phyloP scores from a whole-genome alignment of 2,329 filamentous ascomycete species.

The Dothistroma pini region DNA sequence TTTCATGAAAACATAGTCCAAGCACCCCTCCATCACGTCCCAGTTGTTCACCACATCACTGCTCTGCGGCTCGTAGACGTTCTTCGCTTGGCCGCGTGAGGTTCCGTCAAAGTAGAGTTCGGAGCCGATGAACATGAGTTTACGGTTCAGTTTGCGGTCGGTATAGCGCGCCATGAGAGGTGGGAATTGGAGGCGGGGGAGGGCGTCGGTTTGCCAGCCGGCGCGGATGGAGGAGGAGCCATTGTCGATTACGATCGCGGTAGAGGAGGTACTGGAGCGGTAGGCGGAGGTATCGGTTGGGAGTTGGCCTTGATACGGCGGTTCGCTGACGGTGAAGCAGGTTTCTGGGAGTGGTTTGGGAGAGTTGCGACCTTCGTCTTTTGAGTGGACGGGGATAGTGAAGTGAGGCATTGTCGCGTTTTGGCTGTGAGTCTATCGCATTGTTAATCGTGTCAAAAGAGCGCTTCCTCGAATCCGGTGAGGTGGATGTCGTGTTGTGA shows the following conservation, averaged over 20 bases:
- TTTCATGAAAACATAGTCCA: conserved; percentile 95
- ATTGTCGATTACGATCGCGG: conserved; percentile 97
- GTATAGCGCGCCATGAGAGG: conserved; percentile 94
- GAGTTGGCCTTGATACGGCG: conserved; percentile 58
- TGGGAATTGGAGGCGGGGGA: conserved; percentile 74
- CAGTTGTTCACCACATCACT: conserved; percentile 87
- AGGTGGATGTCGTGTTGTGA: not conserved
- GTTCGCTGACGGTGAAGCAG: conserved; percentile 54
- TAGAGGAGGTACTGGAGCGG: conserved; percentile 57
- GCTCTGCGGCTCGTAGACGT: conserved; percentile 84
- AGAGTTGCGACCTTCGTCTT: conserved; percentile 36
- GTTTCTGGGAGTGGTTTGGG: conserved; percentile 53
- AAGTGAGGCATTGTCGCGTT: conserved; percentile 36
- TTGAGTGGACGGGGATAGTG: conserved; percentile 29
- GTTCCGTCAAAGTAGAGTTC: conserved; percentile 96
- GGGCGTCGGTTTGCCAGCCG: conserved; percentile 88
- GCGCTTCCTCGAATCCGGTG: not conserved
- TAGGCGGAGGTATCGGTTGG: conserved; percentile 65
- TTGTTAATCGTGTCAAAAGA: not conserved
- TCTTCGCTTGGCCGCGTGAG: conserved; percentile 82
- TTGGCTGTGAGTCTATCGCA: not conserved
- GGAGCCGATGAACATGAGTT: conserved; percentile 84
- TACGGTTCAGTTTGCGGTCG: conserved; percentile 88
- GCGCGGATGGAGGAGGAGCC: conserved; percentile 86
- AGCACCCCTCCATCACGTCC: conserved; percentile 92